These are phyloP conservation scores for Lyophyllum semitale DNA, from an alignment of 768 basidiomycete genomes.

Conservation along the genomic window DNA sequence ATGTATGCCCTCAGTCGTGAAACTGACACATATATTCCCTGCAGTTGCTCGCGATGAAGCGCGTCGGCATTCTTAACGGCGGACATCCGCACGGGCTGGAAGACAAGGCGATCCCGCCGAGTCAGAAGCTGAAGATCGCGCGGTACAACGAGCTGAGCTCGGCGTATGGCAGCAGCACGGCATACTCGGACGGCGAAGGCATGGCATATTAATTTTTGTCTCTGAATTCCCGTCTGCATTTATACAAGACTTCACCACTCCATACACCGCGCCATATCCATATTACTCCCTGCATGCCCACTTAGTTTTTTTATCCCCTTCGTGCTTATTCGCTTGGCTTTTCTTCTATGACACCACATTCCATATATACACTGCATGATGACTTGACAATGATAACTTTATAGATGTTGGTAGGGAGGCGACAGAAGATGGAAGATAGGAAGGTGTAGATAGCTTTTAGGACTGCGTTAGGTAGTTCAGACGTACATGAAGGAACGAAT, in stretches of 20 bases:
- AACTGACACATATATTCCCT: constrained; percentile 9
- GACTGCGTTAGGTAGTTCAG: background rate
- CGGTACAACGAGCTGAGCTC: constrained; percentile 62
- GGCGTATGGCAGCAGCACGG: constrained; percentile 54
- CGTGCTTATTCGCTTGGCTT: background rate
- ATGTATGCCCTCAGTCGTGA: background rate
- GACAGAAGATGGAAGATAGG: background rate
- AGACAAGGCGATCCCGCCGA: constrained; percentile 70
- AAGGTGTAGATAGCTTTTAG: background rate
- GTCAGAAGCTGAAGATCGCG: constrained; percentile 71
- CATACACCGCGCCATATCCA: background rate
- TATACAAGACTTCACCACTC: background rate
- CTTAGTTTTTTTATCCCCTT: too few relatives aligned
- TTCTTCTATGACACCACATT: background rate
- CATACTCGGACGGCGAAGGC: constrained; percentile 60
- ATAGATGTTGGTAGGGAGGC: background rate
- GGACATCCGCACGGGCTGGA: constrained; percentile 60
- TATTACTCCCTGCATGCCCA: background rate
- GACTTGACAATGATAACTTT: background rate
- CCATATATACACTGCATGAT: background rate
- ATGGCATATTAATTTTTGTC: constrained; percentile 23
- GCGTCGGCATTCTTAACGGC: constrained; percentile 63
- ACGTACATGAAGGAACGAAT: background rate
- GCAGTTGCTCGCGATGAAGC: constrained; percentile 63
- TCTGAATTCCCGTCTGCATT: background rate